Conservation (phyloP, 257 asterid species). For the Rhazya stricta region DNA sequence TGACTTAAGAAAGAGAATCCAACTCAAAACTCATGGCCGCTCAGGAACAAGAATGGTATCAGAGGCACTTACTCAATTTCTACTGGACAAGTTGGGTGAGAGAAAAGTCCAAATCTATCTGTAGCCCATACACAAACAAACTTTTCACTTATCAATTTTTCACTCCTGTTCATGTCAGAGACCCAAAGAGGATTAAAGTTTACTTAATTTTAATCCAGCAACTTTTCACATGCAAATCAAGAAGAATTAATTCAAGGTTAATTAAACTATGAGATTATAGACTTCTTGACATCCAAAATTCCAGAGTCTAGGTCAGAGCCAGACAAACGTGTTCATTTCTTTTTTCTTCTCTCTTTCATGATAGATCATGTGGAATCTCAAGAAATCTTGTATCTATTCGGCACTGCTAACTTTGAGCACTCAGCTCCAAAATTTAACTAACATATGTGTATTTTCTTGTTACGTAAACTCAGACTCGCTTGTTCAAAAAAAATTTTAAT, state of each 20-base stretch:
- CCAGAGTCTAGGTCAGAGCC: not conserved
- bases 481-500: too few species aligned
- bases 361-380: conserved; percentile 1
- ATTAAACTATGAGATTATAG: not conserved
- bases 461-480: too few species aligned
- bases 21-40: too few species aligned
- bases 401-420: not conserved
- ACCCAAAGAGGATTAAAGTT: not conserved
- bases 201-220: not conserved
- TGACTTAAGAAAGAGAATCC: too few species aligned
- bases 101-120: not conserved
- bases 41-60: too few species aligned
- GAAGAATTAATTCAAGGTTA: not conserved
- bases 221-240: conserved; percentile 5
- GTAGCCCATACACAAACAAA: not conserved
- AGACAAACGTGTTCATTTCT: not conserved
- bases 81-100: not conserved
- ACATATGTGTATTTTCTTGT: not conserved
- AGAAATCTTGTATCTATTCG: not conserved
- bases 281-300: not conserved
- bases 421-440: not conserved
- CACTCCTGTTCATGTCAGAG: not conserved
- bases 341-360: not conserved
- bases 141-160: not conserved
- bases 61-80: too few species aligned